A percentile compares a stretch with the other conserved stretches of the same genome.
These are phyloP conservation scores for Penicillium canariense DNA, from an alignment of 495 filamentous ascomycete genomes.

Conservation along the genomic window DNA sequence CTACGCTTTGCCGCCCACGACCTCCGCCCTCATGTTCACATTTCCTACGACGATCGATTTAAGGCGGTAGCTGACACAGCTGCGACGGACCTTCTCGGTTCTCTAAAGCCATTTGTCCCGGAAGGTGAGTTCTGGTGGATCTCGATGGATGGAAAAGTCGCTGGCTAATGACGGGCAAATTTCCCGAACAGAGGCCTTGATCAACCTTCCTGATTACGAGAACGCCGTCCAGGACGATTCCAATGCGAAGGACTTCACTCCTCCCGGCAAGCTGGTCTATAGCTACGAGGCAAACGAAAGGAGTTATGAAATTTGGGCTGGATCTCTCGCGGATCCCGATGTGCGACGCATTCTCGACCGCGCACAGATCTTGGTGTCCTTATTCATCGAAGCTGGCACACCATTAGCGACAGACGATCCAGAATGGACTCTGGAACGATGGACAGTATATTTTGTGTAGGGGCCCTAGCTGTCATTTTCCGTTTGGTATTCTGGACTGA, in stretches of 20 bases:
- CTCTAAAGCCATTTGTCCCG: slow-evolving; percentile 65
- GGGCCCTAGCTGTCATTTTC: neutral
- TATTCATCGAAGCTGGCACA: slow-evolving; percentile 90
- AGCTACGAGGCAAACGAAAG: slow-evolving; percentile 49
- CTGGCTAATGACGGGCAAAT: neutral
- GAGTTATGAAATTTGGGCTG: slow-evolving; percentile 61
- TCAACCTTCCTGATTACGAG: slow-evolving; percentile 57
- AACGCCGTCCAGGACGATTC: slow-evolving; percentile 52
- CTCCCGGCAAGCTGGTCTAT: slow-evolving; percentile 55
- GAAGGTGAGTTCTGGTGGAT: slow-evolving; percentile 47
- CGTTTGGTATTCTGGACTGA: slow-evolving; percentile 2
- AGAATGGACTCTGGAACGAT: slow-evolving; percentile 71
- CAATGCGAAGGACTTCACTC: slow-evolving; percentile 55
- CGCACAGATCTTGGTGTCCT: slow-evolving; percentile 76
- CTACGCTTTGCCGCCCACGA: slow-evolving; percentile 79
- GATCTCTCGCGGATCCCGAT: slow-evolving; percentile 53
- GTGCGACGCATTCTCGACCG: slow-evolving; percentile 68
- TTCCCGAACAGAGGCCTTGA: slow-evolving; percentile 55
- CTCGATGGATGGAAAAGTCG: neutral
- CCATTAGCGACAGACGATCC: slow-evolving; percentile 68
- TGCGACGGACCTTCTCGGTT: slow-evolving; percentile 63
- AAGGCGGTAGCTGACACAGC: slow-evolving; percentile 66
- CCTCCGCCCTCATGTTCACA: slow-evolving; percentile 69
- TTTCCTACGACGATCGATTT: slow-evolving; percentile 74
- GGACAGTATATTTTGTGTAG: slow-evolving; percentile 81